These are phyloP conservation scores for Picea abies DNA, from an alignment of 83 land plant genomes.

Conservation along the genomic window DNA sequence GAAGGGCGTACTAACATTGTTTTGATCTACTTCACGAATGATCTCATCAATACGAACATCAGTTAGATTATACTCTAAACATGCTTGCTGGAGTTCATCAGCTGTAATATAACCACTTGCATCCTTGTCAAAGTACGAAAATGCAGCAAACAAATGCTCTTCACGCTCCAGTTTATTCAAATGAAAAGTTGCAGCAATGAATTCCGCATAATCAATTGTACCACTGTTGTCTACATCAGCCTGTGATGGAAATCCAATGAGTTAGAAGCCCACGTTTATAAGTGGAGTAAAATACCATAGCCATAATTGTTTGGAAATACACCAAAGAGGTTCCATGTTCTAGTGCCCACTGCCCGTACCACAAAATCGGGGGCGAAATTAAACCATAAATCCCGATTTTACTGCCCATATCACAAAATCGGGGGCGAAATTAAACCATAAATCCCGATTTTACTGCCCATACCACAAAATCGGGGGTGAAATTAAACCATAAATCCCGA, in stretches of 20 bases:
- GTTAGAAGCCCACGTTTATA: background rate
- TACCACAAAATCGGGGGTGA: too few relatives aligned
- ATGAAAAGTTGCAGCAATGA: constrained; percentile 48
- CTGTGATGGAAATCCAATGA: constrained; percentile 24
- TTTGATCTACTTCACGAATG: constrained; percentile 73
- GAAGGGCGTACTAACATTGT: constrained; percentile 77
- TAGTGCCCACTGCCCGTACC: too few relatives aligned
- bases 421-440: too few relatives aligned
- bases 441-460: too few relatives aligned
- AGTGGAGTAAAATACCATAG: background rate
- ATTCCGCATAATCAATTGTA: constrained; percentile 35
- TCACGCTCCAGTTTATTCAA: constrained; percentile 44
- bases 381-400: too few relatives aligned
- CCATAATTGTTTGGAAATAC: too few relatives aligned
- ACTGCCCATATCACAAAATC: too few relatives aligned
- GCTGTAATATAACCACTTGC: constrained; percentile 42
- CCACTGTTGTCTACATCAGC: constrained; percentile 73
- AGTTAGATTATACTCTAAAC: constrained; percentile 58
- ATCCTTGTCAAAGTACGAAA: constrained; percentile 38
- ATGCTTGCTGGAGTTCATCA: constrained; percentile 61
- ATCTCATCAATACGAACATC: constrained; percentile 67
- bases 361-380: too few relatives aligned
- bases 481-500: too few relatives aligned
- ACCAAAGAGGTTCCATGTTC: too few relatives aligned
- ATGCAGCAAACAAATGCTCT: too few relatives aligned